phyloP scores from a whole-genome alignment of 1,284 basidiomycete species.

The Ceratobasidium theobromae region DNA sequence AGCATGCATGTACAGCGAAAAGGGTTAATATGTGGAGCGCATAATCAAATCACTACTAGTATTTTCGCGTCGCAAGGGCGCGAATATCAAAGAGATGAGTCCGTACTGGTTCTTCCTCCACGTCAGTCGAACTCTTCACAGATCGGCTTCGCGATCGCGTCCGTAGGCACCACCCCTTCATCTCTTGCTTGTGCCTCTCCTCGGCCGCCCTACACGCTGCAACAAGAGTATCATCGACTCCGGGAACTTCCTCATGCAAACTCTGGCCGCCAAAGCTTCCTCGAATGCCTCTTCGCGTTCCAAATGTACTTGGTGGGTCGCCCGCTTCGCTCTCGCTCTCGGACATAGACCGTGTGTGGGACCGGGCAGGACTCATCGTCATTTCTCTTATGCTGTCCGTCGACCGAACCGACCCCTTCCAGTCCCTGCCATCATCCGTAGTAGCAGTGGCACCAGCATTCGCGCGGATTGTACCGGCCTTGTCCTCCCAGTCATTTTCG shows the following conservation, averaged over 20 bases:
- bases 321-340: conserved; percentile 67
- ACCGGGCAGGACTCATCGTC: conserved; percentile 60
- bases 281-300: conserved; percentile 8
- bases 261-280: conserved; percentile 27
- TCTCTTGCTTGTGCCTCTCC: conserved; percentile 75
- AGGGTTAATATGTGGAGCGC: conserved; percentile 4
- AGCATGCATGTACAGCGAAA: conserved; percentile 18
- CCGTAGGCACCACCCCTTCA: conserved; percentile 69
- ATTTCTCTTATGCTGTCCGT: conserved; percentile 33
- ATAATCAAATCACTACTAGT: conserved; percentile 16
- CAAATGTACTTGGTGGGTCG: conserved; percentile 38
- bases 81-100: conserved; percentile 74
- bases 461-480: conserved; percentile 76
- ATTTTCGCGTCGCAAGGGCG: conserved; percentile 62
- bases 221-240: conserved; percentile 71
- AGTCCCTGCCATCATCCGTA: conserved; percentile 14
- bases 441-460: conserved; percentile 33
- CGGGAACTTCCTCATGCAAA: conserved; percentile 39
- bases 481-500: conserved; percentile 66
- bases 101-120: conserved; percentile 52
- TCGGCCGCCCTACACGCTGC: conserved; percentile 73
- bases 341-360: conserved; percentile 59
- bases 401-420: conserved; percentile 29
- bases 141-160: conserved; percentile 27
- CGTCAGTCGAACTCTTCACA: conserved; percentile 22